These are phyloP conservation scores for Metschnikowia continentalis DNA, from an alignment of 805 yeast genomes.

Conservation along the genomic window DNA sequence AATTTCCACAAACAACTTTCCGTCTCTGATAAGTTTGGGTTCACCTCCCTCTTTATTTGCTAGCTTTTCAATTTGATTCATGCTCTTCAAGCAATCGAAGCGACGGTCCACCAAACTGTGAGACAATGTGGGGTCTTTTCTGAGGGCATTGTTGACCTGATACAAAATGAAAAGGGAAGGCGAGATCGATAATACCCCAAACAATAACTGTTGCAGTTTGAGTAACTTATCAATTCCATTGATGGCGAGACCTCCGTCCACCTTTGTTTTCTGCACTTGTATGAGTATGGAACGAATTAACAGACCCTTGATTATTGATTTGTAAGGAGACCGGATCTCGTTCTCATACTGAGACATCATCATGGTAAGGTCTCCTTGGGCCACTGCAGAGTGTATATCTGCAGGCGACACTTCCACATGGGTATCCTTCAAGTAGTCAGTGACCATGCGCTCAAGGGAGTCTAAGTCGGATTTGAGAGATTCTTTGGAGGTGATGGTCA, in stretches of 20 bases:
- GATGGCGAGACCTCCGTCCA: constrained; percentile 87
- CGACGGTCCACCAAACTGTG: constrained; percentile 28
- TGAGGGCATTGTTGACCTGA: constrained; percentile 32
- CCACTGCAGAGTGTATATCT: constrained; percentile 46
- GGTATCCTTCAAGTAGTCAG: constrained; percentile 53
- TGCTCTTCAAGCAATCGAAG: constrained; percentile 35
- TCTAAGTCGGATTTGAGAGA: constrained; percentile 74
- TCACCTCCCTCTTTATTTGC: constrained; percentile 22
- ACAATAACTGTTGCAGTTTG: constrained; percentile 89
- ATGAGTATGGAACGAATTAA: constrained; percentile 74
- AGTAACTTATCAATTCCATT: constrained; percentile 86
- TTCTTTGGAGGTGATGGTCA: constrained; percentile 75
- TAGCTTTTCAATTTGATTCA: constrained; percentile 60
- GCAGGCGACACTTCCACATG: constrained; percentile 16
- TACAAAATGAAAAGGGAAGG: constrained; percentile 67
- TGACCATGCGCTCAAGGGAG: constrained; percentile 83
- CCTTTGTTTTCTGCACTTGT: constrained; percentile 94
- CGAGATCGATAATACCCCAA: constrained; percentile 84
- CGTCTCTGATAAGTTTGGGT: constrained; percentile 27
- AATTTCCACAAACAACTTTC: constrained; percentile 64
- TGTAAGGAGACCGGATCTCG: constrained; percentile 67
- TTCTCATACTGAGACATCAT: constrained; percentile 78
- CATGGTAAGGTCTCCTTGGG: constrained; percentile 72
- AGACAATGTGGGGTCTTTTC: constrained; percentile 27
- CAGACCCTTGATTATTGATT: constrained; percentile 61